Evolutionary conservation across 257 asterid genomes (phyloP).

Genomic region (Solanum boliviense): DNA sequence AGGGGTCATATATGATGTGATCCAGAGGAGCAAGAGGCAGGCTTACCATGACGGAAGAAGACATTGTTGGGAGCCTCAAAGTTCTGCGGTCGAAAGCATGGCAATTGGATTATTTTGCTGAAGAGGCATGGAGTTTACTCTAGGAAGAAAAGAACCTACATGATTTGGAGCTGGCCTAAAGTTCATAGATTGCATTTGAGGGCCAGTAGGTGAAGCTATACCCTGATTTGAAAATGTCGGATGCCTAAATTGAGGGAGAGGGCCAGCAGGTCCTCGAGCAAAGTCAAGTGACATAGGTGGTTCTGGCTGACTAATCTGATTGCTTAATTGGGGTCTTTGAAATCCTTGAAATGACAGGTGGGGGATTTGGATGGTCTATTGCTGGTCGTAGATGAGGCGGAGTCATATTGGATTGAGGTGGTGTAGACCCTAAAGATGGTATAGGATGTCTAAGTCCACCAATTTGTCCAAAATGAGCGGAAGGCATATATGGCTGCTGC

Average conservation of each 20-base stretch:
- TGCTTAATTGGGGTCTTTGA: slow-evolving; percentile 35
- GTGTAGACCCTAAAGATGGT: slow-evolving; percentile 17
- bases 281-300: slow-evolving; percentile 30
- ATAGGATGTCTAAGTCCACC: slow-evolving; percentile 35
- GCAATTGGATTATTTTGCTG: slow-evolving; percentile 39
- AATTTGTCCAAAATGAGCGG: slow-evolving; percentile 23
- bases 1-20: slow-evolving; percentile 73
- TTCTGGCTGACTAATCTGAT: slow-evolving; percentile 37
- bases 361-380: slow-evolving; percentile 27
- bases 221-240: slow-evolving; percentile 26
- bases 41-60: slow-evolving; percentile 23
- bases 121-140: slow-evolving; percentile 39
- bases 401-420: slow-evolving; percentile 13
- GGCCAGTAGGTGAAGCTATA: slow-evolving; percentile 8
- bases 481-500: slow-evolving; percentile 35
- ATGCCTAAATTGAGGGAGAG: slow-evolving; percentile 32
- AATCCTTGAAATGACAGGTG: slow-evolving; percentile 35
- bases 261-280: slow-evolving; percentile 20
- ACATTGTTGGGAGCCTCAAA: slow-evolving; percentile 26
- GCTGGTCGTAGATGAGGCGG: slow-evolving; percentile 25
- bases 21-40: slow-evolving; percentile 32
- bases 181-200: slow-evolving; percentile 50
- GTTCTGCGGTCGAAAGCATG: slow-evolving; percentile 25
- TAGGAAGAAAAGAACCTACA: slow-evolving; percentile 37
- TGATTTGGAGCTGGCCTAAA: slow-evolving; percentile 30